Conservation (phyloP, 2,329 filamentous ascomycete genomes). For the Pseudonectria foliicola region DNA sequence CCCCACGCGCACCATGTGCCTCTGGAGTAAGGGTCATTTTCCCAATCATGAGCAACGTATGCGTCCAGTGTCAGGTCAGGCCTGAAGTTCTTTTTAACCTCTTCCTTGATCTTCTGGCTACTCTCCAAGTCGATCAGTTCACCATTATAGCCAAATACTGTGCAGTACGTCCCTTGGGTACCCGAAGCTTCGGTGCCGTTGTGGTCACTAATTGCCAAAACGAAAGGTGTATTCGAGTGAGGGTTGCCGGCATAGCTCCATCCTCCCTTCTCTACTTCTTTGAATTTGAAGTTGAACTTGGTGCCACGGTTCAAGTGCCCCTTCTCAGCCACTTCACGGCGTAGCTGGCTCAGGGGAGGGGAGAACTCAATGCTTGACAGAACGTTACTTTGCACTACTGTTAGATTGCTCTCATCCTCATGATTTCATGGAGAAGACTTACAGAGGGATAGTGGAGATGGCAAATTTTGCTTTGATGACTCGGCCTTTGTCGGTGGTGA, state of each 20-base stretch:
- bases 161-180: neutral
- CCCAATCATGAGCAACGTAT: constrained; percentile 19
- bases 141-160: constrained; percentile 6
- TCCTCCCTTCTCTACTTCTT: constrained; percentile 5
- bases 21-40: constrained; percentile 17
- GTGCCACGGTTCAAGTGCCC: constrained; percentile 11
- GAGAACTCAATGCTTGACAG: constrained; percentile 10
- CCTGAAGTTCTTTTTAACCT: constrained; percentile 5
- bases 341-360: constrained; percentile 12
- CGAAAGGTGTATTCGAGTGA: constrained; percentile 2
- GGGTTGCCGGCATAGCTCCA: constrained; percentile 10
- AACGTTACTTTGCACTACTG: neutral
- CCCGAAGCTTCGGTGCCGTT: too few species aligned
- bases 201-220: constrained; percentile 1
- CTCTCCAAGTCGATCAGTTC: constrained; percentile 2
- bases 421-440: too few species aligned
- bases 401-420: too few species aligned
- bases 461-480: too few species aligned
- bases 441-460: too few species aligned
- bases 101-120: constrained; percentile 7
- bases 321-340: constrained; percentile 10
- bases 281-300: constrained; percentile 14
- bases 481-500: too few species aligned
- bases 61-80: neutral
- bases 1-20: constrained; percentile 13